Evolutionary conservation across 208 protist species (phyloP).

Genomic region (Trypanosoma platydactyli): DNA sequence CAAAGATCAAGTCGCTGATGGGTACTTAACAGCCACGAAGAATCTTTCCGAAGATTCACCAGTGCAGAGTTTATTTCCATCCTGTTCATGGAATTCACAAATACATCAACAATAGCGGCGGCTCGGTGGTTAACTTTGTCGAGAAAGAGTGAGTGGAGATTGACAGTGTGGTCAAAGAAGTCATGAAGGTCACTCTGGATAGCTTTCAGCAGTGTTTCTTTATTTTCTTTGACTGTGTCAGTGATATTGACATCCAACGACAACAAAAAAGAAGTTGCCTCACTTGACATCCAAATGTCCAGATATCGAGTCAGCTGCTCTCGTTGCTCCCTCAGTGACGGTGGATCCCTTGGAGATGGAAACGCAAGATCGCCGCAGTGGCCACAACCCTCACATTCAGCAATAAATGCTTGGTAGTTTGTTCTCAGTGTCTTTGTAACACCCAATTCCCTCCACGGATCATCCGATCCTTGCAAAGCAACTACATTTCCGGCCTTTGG

Average conservation of each 20-base stretch:
- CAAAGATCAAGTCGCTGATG: not conserved
- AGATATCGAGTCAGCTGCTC: slow-evolving; percentile 25
- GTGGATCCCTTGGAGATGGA: slow-evolving; percentile 6
- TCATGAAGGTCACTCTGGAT: slow-evolving; percentile 21
- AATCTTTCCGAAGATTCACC: slow-evolving; percentile 6
- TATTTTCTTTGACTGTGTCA: not conserved
- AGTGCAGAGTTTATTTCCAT: not conserved
- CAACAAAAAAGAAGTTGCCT: not conserved
- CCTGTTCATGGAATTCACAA: slow-evolving; percentile 15
- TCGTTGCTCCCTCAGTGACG: slow-evolving; percentile 23
- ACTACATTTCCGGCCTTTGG: slow-evolving; percentile 36
- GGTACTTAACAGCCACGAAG: slow-evolving; percentile 6
- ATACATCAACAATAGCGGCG: not conserved
- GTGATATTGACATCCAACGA: slow-evolving; percentile 3
- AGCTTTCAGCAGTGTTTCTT: slow-evolving; percentile 9
- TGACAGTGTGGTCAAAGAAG: slow-evolving; percentile 20
- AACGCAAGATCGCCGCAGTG: slow-evolving; percentile 39
- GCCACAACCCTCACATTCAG: slow-evolving; percentile 41
- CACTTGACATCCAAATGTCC: slow-evolving; percentile 33
- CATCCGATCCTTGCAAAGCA: slow-evolving; percentile 37
- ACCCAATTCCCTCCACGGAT: slow-evolving; percentile 40
- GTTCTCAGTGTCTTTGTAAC: slow-evolving; percentile 22
- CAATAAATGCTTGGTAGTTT: slow-evolving; percentile 27
- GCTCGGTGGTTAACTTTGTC: not conserved
- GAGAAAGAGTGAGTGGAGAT: not conserved